Conservation (phyloP, 2,329 filamentous ascomycete genomes). For the Alternaria hordeiaustralica region DNA sequence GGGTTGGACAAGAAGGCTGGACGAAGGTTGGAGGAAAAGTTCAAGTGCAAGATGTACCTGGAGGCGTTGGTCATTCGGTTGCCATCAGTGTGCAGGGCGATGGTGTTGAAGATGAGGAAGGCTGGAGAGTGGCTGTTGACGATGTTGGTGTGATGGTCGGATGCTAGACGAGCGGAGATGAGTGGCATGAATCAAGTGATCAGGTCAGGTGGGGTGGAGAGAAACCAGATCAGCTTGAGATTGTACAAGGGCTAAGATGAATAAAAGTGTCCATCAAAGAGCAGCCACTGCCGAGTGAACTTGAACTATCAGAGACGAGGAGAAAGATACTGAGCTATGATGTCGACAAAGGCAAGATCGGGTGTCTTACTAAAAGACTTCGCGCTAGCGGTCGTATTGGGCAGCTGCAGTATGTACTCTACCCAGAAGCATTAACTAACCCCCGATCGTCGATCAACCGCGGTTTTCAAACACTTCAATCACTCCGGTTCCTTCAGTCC, state of each 20-base stretch:
- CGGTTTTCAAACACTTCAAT: background rate
- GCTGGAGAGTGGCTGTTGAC: constrained; percentile 21
- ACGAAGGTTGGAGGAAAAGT: constrained; percentile 13
- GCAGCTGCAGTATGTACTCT: background rate
- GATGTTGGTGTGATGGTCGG: constrained; percentile 18
- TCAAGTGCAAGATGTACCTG: constrained; percentile 4
- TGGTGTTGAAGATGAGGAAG: constrained; percentile 14
- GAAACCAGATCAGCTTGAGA: no score
- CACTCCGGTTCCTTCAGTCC: constrained; percentile 25
- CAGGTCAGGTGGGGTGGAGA: background rate
- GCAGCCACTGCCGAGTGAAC: background rate
- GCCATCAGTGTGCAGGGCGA: constrained; percentile 20
- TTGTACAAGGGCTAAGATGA: background rate
- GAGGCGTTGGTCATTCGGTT: constrained; percentile 14
- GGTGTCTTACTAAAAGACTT: background rate
- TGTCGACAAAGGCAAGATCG: background rate
- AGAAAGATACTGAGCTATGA: background rate
- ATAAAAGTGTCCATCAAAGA: background rate
- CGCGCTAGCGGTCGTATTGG: background rate
- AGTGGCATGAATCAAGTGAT: background rate
- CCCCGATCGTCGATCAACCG: background rate
- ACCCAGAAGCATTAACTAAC: background rate
- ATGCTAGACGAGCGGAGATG: constrained; percentile 1
- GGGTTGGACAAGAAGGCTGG: constrained; percentile 12
- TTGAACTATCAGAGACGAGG: background rate